Evolutionary conservation across 2,329 filamentous ascomycete genomes (phyloP).

Genomic region (Plectosphaerella sp.): DNA sequence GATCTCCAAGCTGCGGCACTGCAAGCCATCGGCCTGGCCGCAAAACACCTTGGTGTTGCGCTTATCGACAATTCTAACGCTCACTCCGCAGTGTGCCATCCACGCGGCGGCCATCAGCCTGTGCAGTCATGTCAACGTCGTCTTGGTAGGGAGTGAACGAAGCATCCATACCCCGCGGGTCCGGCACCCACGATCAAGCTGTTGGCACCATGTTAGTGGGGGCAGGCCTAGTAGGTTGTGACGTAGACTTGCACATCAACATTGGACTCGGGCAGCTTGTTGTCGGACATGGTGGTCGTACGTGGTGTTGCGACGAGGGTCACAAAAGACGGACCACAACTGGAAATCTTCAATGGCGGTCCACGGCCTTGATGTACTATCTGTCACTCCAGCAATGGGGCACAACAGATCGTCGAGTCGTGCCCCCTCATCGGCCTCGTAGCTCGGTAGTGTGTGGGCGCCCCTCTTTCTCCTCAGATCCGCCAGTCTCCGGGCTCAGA

Average conservation of each 20-base stretch:
- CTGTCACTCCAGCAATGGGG: too few species aligned
- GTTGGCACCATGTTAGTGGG: neutral
- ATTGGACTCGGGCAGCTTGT: neutral
- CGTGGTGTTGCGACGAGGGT: too few species aligned
- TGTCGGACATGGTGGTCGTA: neutral
- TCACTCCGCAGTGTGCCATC: conserved; percentile 34
- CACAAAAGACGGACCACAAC: too few species aligned
- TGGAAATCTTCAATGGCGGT: too few species aligned
- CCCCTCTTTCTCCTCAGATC: too few species aligned
- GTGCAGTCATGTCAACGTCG: neutral
- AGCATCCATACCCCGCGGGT: neutral
- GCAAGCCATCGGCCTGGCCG: conserved; percentile 43
- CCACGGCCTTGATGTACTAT: too few species aligned
- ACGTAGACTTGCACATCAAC: neutral
- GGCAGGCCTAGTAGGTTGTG: too few species aligned
- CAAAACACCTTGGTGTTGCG: conserved; percentile 31
- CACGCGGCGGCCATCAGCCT: conserved; percentile 39
- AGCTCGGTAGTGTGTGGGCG: too few species aligned
- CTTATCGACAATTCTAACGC: conserved; percentile 41
- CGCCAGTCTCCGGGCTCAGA: too few species aligned
- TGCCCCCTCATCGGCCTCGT: too few species aligned
- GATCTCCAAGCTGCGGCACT: conserved; percentile 67
- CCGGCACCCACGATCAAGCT: neutral
- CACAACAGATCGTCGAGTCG: too few species aligned
- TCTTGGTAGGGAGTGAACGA: neutral